Base-by-base conservation (phyloP, 208 protist genomes). In the Leishmania turanica region DNA sequence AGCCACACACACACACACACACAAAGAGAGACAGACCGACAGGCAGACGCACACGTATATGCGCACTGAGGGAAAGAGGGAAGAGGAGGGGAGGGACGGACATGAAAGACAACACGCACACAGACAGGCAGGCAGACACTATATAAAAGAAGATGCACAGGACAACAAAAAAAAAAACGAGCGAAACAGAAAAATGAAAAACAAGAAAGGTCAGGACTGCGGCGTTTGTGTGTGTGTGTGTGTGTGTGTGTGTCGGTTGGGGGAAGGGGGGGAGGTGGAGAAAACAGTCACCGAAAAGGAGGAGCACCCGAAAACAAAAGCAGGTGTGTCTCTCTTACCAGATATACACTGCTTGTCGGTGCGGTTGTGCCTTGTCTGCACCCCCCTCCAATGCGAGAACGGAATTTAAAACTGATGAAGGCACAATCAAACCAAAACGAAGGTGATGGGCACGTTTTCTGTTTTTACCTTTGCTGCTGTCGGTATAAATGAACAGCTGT, bases 121-220 rank as follows among this genome's bases (percentile, higher is more conserved):
- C 40, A 56, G 11, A 75, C 15, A 37, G 37, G 54, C 40, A 31
- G 19, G 49, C 40, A 37, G 37, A 73, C 40, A 31, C 0, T 42
- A 42, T 45, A 79, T 42, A 53, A 70, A 40, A 24, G 24, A 31
- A 69, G 51, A 24, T 34, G 45, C 2, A 53, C 40, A 21, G 62
- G 49, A n/a, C n/a, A n/a, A n/a, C n/a, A n/a, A n/a, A 34, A 34
- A 37, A 37, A 49, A 76, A 77, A 79, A 78, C 77, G 72, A 77
- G 78, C 60, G 15, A 64, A 1, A 53, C 58, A 75, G 64, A 21
- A 74, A 51, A 69, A 62, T 42, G 19, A 65, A 79, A 66, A 81
- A 60, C 34, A 56, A 77, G 73, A 62, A 45, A 65, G 49, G 0
- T 11, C 13, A n/a, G 42, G 6, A 19, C 4, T 8, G 68, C 31